Evolutionary conservation across 371 early-diverging fungal genomes (phyloP).

Genomic region (Rhizopus sp.): DNA sequence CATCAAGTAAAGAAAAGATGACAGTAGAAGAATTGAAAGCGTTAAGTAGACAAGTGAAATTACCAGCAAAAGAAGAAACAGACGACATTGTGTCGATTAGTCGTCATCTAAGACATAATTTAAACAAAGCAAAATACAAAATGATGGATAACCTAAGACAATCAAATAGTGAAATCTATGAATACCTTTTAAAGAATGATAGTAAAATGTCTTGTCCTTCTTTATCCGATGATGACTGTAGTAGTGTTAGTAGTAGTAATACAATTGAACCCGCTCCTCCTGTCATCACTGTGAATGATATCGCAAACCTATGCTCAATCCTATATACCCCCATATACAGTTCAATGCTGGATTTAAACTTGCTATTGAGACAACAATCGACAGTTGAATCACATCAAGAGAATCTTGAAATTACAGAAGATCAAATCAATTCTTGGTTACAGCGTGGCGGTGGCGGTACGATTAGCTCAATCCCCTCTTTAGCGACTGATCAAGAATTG

Average conservation of each 20-base stretch:
- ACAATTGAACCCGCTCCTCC: conserved; percentile 5
- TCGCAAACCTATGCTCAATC: conserved; percentile 1
- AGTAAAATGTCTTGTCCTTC: not conserved
- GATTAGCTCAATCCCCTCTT: conserved; percentile 17
- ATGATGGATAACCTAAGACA: conserved; percentile 24
- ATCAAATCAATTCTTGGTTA: conserved; percentile 32
- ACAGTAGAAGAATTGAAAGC: conserved; percentile 21
- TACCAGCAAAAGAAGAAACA: conserved; percentile 1
- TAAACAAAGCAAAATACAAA: conserved; percentile 18
- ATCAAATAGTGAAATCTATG: conserved; percentile 21
- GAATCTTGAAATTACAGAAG: conserved; percentile 27
- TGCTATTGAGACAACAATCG: conserved; percentile 4
- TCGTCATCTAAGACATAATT: conserved; percentile 18
- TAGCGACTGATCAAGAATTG: conserved; percentile 35
- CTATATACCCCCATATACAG: conserved; percentile 15
- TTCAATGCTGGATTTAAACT: conserved; percentile 14
- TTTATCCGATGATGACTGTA: conserved; percentile 10
- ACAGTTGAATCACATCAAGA: not conserved
- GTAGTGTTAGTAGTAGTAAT: conserved; percentile 19
- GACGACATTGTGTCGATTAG: conserved; percentile 15
- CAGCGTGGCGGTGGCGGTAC: conserved; percentile 25
- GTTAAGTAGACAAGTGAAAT: conserved; percentile 23
- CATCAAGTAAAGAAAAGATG: conserved; percentile 21
- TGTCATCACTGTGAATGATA: not conserved
- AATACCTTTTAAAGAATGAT: conserved; percentile 11